These are phyloP conservation scores for Ceratobasidium sp. DNA, from an alignment of 1,284 basidiomycete species.

Conservation along the genomic window DNA sequence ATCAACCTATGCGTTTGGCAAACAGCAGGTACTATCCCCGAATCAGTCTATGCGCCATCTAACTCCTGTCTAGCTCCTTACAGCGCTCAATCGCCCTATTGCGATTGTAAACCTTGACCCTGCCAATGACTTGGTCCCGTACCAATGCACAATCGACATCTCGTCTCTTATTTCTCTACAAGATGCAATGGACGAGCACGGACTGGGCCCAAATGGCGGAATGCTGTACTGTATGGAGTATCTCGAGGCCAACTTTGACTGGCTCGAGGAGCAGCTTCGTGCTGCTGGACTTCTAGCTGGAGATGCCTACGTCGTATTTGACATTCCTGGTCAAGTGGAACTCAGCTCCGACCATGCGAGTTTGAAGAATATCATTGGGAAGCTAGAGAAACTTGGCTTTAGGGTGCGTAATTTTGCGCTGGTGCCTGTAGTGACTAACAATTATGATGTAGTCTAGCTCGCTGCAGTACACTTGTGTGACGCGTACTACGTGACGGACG, in stretches of 20 bases:
- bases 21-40: slow-evolving; percentile 69
- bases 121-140: slow-evolving; percentile 89
- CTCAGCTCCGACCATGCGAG: slow-evolving; percentile 95
- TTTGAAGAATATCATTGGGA: slow-evolving; percentile 80
- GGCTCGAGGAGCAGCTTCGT: slow-evolving; percentile 71
- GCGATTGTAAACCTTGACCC: slow-evolving; percentile 96
- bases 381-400: slow-evolving; percentile 80
- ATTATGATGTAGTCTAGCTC: slow-evolving; percentile 64
- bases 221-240: slow-evolving; percentile 99
- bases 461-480: slow-evolving; percentile 96
- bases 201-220: slow-evolving; percentile 94
- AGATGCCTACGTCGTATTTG: slow-evolving; percentile 92
- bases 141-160: slow-evolving; percentile 90
- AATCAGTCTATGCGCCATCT: neutral
- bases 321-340: slow-evolving; percentile 98
- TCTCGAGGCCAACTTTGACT: slow-evolving; percentile 94
- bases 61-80: slow-evolving; percentile 70
- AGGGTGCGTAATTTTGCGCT: slow-evolving; percentile 67
- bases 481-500: slow-evolving; percentile 96
- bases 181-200: slow-evolving; percentile 87
- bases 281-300: slow-evolving; percentile 47
- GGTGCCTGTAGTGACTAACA: neutral
- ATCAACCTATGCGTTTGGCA: slow-evolving; percentile 93
- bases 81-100: slow-evolving; percentile 85
- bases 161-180: slow-evolving; percentile 87